phyloP scores from a whole-genome alignment of 1,284 basidiomycete genomes.

The Leccinum griseonigrum region DNA sequence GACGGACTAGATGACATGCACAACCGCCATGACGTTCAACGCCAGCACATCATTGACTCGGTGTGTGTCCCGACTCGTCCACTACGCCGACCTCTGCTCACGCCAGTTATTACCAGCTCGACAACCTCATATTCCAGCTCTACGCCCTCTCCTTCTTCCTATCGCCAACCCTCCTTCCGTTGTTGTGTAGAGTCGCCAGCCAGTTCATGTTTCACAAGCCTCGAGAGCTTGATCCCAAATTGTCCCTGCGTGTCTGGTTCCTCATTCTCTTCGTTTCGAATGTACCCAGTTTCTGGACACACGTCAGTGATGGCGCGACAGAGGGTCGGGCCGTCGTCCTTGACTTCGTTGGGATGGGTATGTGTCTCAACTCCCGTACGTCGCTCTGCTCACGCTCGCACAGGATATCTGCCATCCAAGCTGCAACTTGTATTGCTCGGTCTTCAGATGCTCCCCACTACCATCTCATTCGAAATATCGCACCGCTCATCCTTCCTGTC shows the following conservation, averaged over 20 bases:
- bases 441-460: conserved; percentile 61
- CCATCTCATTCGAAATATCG: conserved; percentile 63
- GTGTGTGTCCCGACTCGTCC: conserved; percentile 40
- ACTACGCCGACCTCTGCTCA: conserved; percentile 15
- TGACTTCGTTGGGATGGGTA: conserved; percentile 76
- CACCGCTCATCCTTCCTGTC: conserved; percentile 34
- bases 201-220: conserved; percentile 67
- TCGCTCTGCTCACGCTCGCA: conserved; percentile 12
- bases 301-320: conserved; percentile 47
- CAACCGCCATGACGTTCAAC: conserved; percentile 68
- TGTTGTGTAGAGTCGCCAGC: conserved; percentile 49
- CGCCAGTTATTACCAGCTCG: conserved; percentile 45
- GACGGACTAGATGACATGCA: conserved; percentile 60
- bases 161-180: conserved; percentile 60
- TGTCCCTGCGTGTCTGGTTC: conserved; percentile 65
- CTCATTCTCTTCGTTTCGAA: conserved; percentile 57
- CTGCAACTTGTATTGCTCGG: conserved; percentile 60
- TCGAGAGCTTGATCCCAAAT: conserved; percentile 56
- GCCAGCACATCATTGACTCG: conserved; percentile 71
- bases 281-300: conserved; percentile 55
- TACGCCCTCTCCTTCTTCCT: conserved; percentile 73
- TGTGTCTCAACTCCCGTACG: conserved; percentile 25
- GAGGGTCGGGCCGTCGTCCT: conserved; percentile 61
- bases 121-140: conserved; percentile 67
- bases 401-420: conserved; percentile 61